A percentile compares a stretch with the other conserved stretches of the same genome.
Conservation (phyloP, 2,329 filamentous ascomycete species). For the Diaporthe australafricana region DNA sequence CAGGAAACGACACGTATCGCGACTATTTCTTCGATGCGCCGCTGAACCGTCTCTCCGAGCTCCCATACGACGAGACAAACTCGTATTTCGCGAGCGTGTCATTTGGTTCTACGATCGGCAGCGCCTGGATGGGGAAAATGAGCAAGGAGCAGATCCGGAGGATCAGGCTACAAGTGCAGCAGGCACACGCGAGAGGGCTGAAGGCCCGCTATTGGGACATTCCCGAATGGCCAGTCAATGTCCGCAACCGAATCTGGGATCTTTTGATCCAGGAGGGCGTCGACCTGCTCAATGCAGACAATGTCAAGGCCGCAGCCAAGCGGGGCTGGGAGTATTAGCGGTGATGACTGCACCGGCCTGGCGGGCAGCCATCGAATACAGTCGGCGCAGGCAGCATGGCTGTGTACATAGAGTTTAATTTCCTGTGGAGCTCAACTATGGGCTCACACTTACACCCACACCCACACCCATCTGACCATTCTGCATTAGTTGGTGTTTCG, state of each 20-base stretch:
- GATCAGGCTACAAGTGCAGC: slow-evolving; percentile 57
- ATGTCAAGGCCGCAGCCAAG: slow-evolving; percentile 60
- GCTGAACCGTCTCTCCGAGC: slow-evolving; percentile 54
- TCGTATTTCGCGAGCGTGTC: slow-evolving; percentile 75
- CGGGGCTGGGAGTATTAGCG: slow-evolving; percentile 49
- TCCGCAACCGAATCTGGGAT: slow-evolving; percentile 68
- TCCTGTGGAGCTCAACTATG: not conserved
- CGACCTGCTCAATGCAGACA: slow-evolving; percentile 72
- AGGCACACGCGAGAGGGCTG: slow-evolving; percentile 65
- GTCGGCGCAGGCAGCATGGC: not conserved
- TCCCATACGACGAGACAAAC: slow-evolving; percentile 62
- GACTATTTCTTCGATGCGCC: slow-evolving; percentile 78
- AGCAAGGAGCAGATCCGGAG: slow-evolving; percentile 55
- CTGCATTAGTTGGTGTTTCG: slow-evolving; percentile 5
- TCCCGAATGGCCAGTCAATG: slow-evolving; percentile 65
- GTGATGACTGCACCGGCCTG: not conserved
- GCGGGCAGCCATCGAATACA: not conserved
- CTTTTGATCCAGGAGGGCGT: slow-evolving; percentile 66
- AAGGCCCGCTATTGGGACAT: slow-evolving; percentile 71
- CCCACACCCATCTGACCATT: not conserved
- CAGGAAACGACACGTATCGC: slow-evolving; percentile 63
- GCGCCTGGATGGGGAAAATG: slow-evolving; percentile 58
- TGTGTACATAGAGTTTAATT: slow-evolving; percentile 11
- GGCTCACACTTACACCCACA: not conserved
- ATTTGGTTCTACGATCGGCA: slow-evolving; percentile 65